These are phyloP conservation scores for Botrytis elliptica DNA, from an alignment of 2,329 filamentous ascomycete genomes.

Conservation along the genomic window DNA sequence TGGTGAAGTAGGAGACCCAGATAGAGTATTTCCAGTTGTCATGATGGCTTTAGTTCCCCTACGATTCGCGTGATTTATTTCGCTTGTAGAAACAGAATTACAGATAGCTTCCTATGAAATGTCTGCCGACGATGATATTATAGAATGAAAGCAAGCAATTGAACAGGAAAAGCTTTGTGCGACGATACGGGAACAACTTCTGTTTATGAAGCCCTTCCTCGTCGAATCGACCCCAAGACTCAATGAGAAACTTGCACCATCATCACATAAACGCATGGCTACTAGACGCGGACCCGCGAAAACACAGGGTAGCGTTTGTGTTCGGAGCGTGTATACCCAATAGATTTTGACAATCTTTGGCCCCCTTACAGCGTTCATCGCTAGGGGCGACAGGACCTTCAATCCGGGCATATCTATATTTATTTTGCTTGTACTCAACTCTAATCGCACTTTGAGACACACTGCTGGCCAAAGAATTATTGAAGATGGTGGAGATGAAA, in stretches of 20 bases:
- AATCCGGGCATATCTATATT: background rate
- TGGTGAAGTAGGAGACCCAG: background rate
- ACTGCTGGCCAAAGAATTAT: background rate
- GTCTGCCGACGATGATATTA: background rate
- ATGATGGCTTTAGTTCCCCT: background rate
- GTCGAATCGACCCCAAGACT: background rate
- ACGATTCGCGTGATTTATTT: background rate
- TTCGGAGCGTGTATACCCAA: background rate
- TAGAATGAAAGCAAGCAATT: background rate
- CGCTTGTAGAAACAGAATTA: background rate
- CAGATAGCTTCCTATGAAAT: background rate
- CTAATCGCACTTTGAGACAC: background rate
- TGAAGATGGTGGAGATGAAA: background rate
- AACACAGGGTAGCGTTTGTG: background rate
- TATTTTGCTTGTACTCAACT: background rate
- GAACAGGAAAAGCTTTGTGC: background rate
- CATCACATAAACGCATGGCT: background rate
- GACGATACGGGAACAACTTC: background rate
- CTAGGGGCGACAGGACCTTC: background rate
- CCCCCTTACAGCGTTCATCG: slow-evolving; percentile 1
- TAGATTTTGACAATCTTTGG: background rate
- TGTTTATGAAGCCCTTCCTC: background rate
- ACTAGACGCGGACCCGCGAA: slow-evolving; percentile 5
- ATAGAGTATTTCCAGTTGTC: background rate
- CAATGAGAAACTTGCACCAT: background rate